Evolutionary conservation across 202 grass and related monocot species (phyloP), one percentile per base, ranked within the genome.

Genomic region (Panicum hallii): DNA sequence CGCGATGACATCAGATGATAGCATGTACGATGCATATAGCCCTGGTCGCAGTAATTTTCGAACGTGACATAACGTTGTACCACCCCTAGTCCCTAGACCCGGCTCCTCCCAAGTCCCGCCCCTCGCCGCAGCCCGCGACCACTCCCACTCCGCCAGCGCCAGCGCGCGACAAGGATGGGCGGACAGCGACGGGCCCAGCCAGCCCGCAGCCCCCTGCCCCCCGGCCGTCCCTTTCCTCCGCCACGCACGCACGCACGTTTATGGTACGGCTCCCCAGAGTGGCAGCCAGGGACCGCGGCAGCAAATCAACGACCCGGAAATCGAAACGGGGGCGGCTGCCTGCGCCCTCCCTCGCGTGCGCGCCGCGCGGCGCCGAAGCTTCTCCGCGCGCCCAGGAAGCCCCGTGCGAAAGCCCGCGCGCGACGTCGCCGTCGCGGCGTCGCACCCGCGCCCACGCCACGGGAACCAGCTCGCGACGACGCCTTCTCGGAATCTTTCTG

Each of bases 351-450:
- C 65, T 15, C 76, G 44, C 69, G 53, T 20, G 53, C 53, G 17
- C 53, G 17, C 38, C 72, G 44, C 53, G 17, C 38, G 67, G 44
- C 82, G 6, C 43, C 67, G 91, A 93, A 90, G 67, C 72, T 93
- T 93, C 91, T 83, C 13, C 62, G 50, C 0, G 50, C 17, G 9
- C 3, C 14, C 32, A 81, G 71, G 87, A 89, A 93, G 72, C 81
- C 70, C 90, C 52, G 36, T 54, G 75, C 80, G 84, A 89, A 92
- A 15, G 12, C 47, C 6, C 45, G 9, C 40, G 40, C 63, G n/a
- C 44, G n/a, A 44, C 16, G 70, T 17, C 34, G 54, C 46, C 68
- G 26, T n/a, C 80, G 54, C 55, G 20, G 5, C 52, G 34, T 7
- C 7, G 3, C 36, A 5, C 30, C 6, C 55, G 11, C 56, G 40